Evolutionary conservation across 495 filamentous ascomycete genomes (phyloP), one percentile per base, ranked within the genome.

Genomic region (Penicillium desertorum): DNA sequence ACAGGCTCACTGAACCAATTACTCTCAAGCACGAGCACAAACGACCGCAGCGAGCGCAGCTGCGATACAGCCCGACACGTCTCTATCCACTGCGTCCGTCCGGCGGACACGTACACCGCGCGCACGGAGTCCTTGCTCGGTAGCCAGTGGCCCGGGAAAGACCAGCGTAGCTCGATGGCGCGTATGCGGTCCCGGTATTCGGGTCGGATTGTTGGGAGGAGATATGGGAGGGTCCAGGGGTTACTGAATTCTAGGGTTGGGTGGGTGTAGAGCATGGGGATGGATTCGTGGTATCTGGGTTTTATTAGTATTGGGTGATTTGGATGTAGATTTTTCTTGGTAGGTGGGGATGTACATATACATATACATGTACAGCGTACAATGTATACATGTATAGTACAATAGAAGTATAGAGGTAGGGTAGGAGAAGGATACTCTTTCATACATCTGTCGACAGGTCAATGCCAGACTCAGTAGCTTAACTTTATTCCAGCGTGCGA

Each of bases 81-180:
- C 50, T 78, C 75, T 25, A 70, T 49, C 76, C 76, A 79, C 58
- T 77, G 75, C 45, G 66, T 62, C 12, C 70, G 70, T 25, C 76
- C 74, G 1, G 75, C 75, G 39, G 70, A 68, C 51, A 78, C 71
- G 44, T 79, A 79, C 0, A 79, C 63, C 14, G 67, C 49, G 48
- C 76, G 75, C 22, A 79, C 76, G 47, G 76, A 71, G 60, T 79
- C 76, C 55, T 79, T 79, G 61, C 63, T 73, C 6, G 76, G 76
- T 0, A 79, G 70, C 72, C 75, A 76, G 54, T 78, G 75, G 54
- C 75, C 76, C 0, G 72, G 73, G 52, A 79, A 79, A 0, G 76
- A 74, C 74, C 74, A 78, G 69, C 73, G 70, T 16, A 79, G 71
- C 39, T 76, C 74, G 47, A 79, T 62, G 34, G 37, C 42, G 52